These are phyloP conservation scores for Sphaerostilbella broomeana DNA, from an alignment of 2,329 filamentous ascomycete species.

Conservation along the genomic window DNA sequence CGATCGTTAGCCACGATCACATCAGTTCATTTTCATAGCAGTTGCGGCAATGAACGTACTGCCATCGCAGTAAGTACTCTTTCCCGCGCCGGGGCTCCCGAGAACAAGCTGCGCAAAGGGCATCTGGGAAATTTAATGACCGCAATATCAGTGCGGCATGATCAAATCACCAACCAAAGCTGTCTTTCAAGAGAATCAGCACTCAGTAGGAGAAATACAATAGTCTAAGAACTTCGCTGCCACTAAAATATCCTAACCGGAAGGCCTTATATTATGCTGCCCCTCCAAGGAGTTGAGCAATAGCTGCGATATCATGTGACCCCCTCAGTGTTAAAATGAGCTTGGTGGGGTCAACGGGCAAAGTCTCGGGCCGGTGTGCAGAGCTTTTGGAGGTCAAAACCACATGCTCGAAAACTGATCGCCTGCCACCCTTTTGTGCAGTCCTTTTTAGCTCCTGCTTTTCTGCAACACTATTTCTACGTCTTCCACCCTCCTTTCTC, in stretches of 20 bases:
- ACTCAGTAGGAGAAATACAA: not conserved
- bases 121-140: constrained; percentile 33
- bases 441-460: constrained; percentile 12
- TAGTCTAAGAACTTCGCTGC: constrained; percentile 1
- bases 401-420: constrained; percentile 11
- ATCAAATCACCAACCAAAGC: constrained; percentile 3
- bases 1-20: not conserved
- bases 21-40: not conserved
- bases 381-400: constrained; percentile 11
- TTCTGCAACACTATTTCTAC: constrained; percentile 13
- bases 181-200: not conserved
- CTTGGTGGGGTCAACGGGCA: constrained; percentile 7
- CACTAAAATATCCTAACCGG: not conserved
- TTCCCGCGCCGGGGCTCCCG: constrained; percentile 90
- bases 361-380: constrained; percentile 10
- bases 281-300: constrained; percentile 1
- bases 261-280: not conserved
- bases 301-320: constrained; percentile 8
- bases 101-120: constrained; percentile 73
- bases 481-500: constrained; percentile 19
- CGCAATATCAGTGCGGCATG: constrained; percentile 22
- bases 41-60: constrained; percentile 43
- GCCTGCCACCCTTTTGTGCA: constrained; percentile 5
- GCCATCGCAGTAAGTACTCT: constrained; percentile 97
- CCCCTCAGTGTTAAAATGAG: not conserved